Conservation (phyloP, 371 early-diverging fungal genomes). For the Apophysomyces ossiformis region DNA sequence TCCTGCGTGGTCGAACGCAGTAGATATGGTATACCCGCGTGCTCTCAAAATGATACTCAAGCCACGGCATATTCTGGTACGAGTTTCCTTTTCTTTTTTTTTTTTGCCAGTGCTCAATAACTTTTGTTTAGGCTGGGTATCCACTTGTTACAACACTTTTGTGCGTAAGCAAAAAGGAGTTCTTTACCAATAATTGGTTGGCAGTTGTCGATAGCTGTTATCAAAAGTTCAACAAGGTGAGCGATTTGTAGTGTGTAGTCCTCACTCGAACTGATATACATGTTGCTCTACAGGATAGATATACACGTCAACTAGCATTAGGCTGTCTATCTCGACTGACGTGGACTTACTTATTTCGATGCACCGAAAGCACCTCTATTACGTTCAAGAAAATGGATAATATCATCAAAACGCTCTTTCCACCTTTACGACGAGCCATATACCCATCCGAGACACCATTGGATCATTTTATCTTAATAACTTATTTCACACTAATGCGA, state of each 20-base stretch:
- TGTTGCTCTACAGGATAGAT: conserved; percentile 65
- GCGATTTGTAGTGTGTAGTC: background rate
- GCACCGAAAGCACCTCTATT: conserved; percentile 68
- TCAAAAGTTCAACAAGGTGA: conserved; percentile 76
- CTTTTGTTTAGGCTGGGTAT: conserved; percentile 67
- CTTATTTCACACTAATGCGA: conserved; percentile 78
- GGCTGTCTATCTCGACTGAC: conserved; percentile 82
- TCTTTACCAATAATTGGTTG: conserved; percentile 83
- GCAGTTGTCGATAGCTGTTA: conserved; percentile 77
- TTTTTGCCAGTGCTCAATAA: background rate
- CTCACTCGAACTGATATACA: background rate
- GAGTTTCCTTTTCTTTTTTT: background rate
- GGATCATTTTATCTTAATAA: conserved; percentile 80
- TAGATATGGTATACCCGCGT: conserved; percentile 90
- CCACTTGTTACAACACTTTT: conserved; percentile 88
- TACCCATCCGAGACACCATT: conserved; percentile 75
- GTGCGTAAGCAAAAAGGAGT: conserved; percentile 88
- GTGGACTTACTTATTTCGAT: conserved; percentile 95
- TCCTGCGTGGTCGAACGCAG: conserved; percentile 89
- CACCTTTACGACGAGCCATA: conserved; percentile 68
- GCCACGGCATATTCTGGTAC: conserved; percentile 73
- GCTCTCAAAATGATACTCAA: conserved; percentile 90
- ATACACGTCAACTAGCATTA: conserved; percentile 71
- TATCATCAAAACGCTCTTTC: conserved; percentile 73
- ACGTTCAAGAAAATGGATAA: conserved; percentile 67